Conservation (phyloP, 1,139 yeast species). For the Suhomyces kunorum region DNA sequence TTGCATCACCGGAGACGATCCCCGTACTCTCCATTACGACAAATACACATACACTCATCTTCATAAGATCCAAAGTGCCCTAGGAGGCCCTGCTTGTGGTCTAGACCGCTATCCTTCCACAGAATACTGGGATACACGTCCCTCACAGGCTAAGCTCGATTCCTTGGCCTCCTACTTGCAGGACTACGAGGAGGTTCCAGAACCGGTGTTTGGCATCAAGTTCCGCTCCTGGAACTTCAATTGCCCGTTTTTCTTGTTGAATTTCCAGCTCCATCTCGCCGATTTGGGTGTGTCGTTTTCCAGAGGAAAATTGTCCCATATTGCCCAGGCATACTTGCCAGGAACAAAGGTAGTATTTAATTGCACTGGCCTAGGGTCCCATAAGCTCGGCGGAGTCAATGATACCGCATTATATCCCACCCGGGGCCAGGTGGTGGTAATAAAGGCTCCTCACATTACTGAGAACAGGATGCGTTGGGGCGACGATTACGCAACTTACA, state of each 20-base stretch:
- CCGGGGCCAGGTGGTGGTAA: slow-evolving; percentile 69
- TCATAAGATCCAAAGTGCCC: slow-evolving; percentile 37
- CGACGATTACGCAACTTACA: slow-evolving; percentile 55
- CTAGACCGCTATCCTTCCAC: slow-evolving; percentile 52
- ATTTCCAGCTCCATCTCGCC: slow-evolving; percentile 43
- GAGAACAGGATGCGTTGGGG: slow-evolving; percentile 56
- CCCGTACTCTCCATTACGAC: slow-evolving; percentile 53
- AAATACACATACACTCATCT: slow-evolving; percentile 55
- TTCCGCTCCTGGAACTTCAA: slow-evolving; percentile 68
- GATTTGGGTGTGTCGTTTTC: slow-evolving; percentile 51
- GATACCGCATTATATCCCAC: slow-evolving; percentile 60
- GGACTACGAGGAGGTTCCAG: slow-evolving; percentile 40
- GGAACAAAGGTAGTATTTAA: slow-evolving; percentile 52
- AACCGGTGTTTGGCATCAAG: slow-evolving; percentile 52
- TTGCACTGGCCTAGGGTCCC: slow-evolving; percentile 70
- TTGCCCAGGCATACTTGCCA: slow-evolving; percentile 50
- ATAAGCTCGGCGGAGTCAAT: slow-evolving; percentile 54
- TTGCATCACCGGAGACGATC: slow-evolving; percentile 61
- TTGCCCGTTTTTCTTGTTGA: slow-evolving; percentile 57
- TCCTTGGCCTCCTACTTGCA: slow-evolving; percentile 49
- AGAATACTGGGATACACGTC: slow-evolving; percentile 56
- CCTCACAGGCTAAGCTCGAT: slow-evolving; percentile 43
- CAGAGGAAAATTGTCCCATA: slow-evolving; percentile 48
- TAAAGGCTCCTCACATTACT: slow-evolving; percentile 56
- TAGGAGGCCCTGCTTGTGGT: slow-evolving; percentile 59